phyloP scores from a whole-genome alignment of 2,329 filamentous ascomycete species.

The Pseudogymnoascus sp. region DNA sequence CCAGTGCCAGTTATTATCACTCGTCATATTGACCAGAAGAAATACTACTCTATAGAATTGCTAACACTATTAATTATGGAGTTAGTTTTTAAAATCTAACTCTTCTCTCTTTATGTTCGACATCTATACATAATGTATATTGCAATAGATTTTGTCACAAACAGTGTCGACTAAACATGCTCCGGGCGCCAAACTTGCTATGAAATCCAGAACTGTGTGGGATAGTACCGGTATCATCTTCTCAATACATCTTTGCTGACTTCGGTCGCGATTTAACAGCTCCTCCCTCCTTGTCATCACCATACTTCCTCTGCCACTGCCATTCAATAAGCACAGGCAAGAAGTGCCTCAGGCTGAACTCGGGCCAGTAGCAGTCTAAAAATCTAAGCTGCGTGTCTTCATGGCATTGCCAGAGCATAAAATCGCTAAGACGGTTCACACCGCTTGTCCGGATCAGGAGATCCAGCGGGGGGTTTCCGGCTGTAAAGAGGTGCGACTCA shows the following conservation, averaged over 20 bases:
- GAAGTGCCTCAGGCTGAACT: constrained; percentile 91
- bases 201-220: constrained; percentile 2
- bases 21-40: not conserved
- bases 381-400: constrained; percentile 90
- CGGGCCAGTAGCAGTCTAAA: constrained; percentile 85
- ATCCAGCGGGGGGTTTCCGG: constrained; percentile 77
- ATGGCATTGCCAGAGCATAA: constrained; percentile 98
- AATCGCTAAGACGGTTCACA: constrained; percentile 87
- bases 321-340: constrained; percentile 88
- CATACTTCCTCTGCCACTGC: constrained; percentile 49
- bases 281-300: constrained; percentile 22
- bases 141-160: not conserved
- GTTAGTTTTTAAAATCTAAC: constrained; percentile 1
- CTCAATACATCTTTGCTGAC: constrained; percentile 4
- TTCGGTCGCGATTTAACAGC: constrained; percentile 8
- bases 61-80: not conserved
- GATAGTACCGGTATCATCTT: not conserved
- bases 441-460: constrained; percentile 87
- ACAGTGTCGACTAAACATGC: constrained; percentile 2
- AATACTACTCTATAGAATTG: not conserved
- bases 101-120: not conserved
- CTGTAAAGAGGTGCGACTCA: constrained; percentile 80
- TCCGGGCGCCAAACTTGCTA: constrained; percentile 1
- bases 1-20: not conserved
- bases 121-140: not conserved